These are phyloP conservation scores for Aureobasidium sp. DNA, from an alignment of 2,329 filamentous ascomycete genomes.

Conservation along the genomic window DNA sequence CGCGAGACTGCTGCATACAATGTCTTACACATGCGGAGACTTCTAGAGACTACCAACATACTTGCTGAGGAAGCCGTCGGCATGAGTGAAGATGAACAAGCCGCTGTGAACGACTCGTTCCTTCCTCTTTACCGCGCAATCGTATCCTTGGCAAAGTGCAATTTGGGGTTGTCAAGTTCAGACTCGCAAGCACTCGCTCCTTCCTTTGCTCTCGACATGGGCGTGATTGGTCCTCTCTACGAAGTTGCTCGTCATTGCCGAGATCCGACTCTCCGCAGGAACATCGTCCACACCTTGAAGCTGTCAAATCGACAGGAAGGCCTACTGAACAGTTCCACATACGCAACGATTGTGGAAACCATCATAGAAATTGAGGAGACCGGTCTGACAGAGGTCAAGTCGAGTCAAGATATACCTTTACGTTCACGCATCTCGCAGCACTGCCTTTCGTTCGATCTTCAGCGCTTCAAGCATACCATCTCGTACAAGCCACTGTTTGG, in stretches of 20 bases:
- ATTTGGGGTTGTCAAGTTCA: neutral
- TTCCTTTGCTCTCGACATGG: conserved; percentile 23
- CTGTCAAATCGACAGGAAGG: conserved; percentile 18
- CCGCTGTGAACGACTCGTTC: neutral
- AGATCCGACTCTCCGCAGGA: conserved; percentile 18
- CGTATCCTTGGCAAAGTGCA: neutral
- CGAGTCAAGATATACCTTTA: neutral
- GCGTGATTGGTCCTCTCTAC: conserved; percentile 21
- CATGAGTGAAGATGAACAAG: neutral
- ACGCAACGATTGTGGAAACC: conserved; percentile 24
- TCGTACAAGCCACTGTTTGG: neutral
- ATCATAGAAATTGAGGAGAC: conserved; percentile 24
- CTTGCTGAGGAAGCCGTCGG: neutral
- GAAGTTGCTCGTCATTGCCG: conserved; percentile 22
- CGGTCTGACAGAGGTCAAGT: neutral
- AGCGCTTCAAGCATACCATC: neutral
- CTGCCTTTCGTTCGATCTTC: neutral
- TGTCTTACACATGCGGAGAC: neutral
- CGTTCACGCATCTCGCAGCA: neutral
- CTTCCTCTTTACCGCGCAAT: neutral
- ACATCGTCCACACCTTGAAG: conserved; percentile 18
- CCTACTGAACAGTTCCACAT: conserved; percentile 16
- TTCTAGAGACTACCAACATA: neutral
- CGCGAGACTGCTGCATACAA: neutral
- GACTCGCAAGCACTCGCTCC: neutral